Evolutionary conservation across 148 eudicot genomes (phyloP).

Genomic region (Arctostaphylos glauca): DNA sequence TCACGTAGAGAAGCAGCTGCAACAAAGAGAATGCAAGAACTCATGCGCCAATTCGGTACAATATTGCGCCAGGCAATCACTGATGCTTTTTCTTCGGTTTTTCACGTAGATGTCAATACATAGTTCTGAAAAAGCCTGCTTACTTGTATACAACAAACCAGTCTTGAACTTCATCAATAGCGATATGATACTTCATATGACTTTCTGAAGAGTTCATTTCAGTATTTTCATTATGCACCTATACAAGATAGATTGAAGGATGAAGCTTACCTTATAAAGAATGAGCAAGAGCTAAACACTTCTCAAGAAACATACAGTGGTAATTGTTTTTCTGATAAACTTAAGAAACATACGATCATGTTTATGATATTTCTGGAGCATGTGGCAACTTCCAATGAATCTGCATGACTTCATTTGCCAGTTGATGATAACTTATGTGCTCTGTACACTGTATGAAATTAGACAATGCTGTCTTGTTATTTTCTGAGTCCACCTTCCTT

Average conservation of each 20-base stretch:
- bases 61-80: conserved; percentile 55
- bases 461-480: background rate
- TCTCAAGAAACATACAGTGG: background rate
- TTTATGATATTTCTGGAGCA: background rate
- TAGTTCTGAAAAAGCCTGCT: background rate
- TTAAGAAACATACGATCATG: conserved; percentile 1
- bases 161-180: conserved; percentile 1
- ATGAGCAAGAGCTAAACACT: background rate
- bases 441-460: background rate
- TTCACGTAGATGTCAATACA: background rate
- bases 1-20: conserved; percentile 53
- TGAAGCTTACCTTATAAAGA: background rate
- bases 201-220: background rate
- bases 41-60: conserved; percentile 65
- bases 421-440: background rate
- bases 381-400: background rate
- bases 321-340: background rate
- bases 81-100: background rate
- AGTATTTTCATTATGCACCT: background rate
- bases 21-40: conserved; percentile 81
- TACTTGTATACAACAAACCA: background rate
- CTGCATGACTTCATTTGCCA: background rate
- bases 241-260: background rate
- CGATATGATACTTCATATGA: background rate
- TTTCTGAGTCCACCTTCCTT: background rate